These are phyloP conservation scores for Exophiala oligosperma DNA, from an alignment of 2,329 filamentous ascomycete genomes.

Conservation along the genomic window DNA sequence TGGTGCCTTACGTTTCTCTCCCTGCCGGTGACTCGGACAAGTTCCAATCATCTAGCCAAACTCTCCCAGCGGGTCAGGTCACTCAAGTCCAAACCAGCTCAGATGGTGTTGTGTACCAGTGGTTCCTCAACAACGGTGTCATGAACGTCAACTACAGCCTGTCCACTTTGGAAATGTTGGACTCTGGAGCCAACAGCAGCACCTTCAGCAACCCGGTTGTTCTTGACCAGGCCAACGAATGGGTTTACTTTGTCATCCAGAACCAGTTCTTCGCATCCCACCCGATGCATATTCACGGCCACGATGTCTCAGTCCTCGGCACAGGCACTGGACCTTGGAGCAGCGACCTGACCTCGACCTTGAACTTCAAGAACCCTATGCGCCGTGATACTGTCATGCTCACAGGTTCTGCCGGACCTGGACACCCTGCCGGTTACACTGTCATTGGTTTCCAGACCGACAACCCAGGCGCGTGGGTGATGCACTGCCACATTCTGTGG, in stretches of 20 bases:
- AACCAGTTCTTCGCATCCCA: slow-evolving; percentile 42
- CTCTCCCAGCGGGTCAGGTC: slow-evolving; percentile 25
- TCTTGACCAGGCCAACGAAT: slow-evolving; percentile 21
- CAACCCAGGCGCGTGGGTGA: slow-evolving; percentile 62
- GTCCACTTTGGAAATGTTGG: slow-evolving; percentile 31
- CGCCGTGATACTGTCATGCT: slow-evolving; percentile 60
- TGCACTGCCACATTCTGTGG: slow-evolving; percentile 83
- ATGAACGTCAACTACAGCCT: slow-evolving; percentile 36
- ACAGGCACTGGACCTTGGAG: slow-evolving; percentile 38
- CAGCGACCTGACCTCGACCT: slow-evolving; percentile 56
- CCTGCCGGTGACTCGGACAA: slow-evolving; percentile 25
- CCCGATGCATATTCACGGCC: slow-evolving; percentile 71
- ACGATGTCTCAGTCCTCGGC: slow-evolving; percentile 66
- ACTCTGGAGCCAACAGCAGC: slow-evolving; percentile 9
- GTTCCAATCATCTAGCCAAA: slow-evolving; percentile 31
- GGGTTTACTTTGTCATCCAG: slow-evolving; percentile 30
- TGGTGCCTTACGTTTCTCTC: slow-evolving; percentile 30
- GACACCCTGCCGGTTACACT: slow-evolving; percentile 52
- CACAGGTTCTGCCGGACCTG: slow-evolving; percentile 18
- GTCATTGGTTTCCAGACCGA: slow-evolving; percentile 56
- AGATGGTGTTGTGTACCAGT: slow-evolving; percentile 33
- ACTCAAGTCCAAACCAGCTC: slow-evolving; percentile 26
- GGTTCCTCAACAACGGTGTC: slow-evolving; percentile 37
- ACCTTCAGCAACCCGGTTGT: slow-evolving; percentile 23
- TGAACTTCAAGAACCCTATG: slow-evolving; percentile 63